Evolutionary conservation across 108 stramenopile genomes (phyloP), one percentile per base, ranked within the genome.

Genomic region (Nitzschia inconspicua): DNA sequence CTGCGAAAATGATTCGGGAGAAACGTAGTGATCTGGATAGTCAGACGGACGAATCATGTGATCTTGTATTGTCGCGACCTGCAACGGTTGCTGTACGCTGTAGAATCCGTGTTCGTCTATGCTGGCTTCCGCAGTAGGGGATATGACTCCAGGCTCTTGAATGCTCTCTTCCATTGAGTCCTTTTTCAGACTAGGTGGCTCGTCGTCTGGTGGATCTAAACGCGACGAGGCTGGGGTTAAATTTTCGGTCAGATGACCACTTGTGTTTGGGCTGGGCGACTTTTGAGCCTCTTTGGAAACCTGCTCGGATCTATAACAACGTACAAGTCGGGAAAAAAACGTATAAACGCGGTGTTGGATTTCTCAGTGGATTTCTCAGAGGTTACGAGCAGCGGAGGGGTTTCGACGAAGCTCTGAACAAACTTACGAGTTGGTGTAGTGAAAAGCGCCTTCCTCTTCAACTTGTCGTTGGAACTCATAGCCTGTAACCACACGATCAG

Each of bases 131-230:
- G 7, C 18, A 29, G 1, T 8, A 47, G 22, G 44, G 30, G 32
- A 61, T 7, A 26, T 48, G n/a, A 22, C 35, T 24, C 42, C 57
- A n/a, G 47, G 59, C 7, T 19, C 26, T 40, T 31, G 31, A 19
- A 18, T 52, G 8, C 46, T 40, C 53, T 63, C 32, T 39, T 70
- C 55, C 46, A 63, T 56, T 28, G 37, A 53, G 19, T 32, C 42
- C 52, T 73, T 70, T 19, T 59, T 65, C 47, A 79, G 47, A 55
- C 73, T 74, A 19, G 78, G 78, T 8, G 78, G 78, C 37, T 79
- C 73, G 52, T 79, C 78, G 28, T 79, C 78, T 13, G 79, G 79
- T 40, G 79, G 79, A 50, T 75, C 74, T 48, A 70, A 40, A 8
- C 43, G 30, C 22, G 22, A 47, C 27, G 28, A 30, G 18, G 29